Percentiles rank a stretch among this genome's conserved stretches.
phyloP scores from a whole-genome alignment of 202 grass and related monocot genomes.

The Setaria italica region DNA sequence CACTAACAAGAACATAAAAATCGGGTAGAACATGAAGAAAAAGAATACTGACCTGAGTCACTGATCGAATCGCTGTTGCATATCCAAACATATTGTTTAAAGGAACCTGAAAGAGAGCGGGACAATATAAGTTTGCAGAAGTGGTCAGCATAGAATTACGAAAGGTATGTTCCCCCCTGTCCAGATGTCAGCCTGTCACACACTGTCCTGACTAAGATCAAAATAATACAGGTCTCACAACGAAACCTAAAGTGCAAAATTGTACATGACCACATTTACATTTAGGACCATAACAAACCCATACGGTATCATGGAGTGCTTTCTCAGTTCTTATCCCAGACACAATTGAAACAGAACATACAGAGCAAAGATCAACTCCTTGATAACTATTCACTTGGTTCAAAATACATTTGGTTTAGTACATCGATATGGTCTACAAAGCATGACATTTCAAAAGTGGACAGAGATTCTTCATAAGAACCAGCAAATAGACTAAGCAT shows the following conservation, averaged over 20 bases:
- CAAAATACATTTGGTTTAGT: neutral
- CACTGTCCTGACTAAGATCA: constrained; percentile 13
- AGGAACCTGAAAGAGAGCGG: constrained; percentile 70
- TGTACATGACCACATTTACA: constrained; percentile 22
- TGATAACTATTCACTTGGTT: neutral
- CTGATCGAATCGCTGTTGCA: constrained; percentile 85
- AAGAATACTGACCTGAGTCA: constrained; percentile 74
- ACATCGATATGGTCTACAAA: neutral
- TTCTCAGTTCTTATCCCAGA: constrained; percentile 12
- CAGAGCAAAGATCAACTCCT: neutral
- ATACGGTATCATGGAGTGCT: neutral
- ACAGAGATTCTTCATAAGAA: neutral
- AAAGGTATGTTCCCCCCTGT: constrained; percentile 15
- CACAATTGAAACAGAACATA: constrained; percentile 14
- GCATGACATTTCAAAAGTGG: neutral
- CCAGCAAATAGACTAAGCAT: neutral
- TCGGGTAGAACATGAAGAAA: constrained; percentile 8
- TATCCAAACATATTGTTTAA: constrained; percentile 99
- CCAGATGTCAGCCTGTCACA: neutral
- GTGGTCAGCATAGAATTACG: neutral
- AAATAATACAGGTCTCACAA: constrained; percentile 9
- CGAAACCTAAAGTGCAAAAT: constrained; percentile 9
- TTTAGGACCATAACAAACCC: neutral
- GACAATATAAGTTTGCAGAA: constrained; percentile 20
- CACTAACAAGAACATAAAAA: constrained; percentile 9